Evolutionary conservation across 2,329 filamentous ascomycete species (phyloP), one percentile per base, ranked within the genome.

Genomic region (Annulohypoxylon truncatum): DNA sequence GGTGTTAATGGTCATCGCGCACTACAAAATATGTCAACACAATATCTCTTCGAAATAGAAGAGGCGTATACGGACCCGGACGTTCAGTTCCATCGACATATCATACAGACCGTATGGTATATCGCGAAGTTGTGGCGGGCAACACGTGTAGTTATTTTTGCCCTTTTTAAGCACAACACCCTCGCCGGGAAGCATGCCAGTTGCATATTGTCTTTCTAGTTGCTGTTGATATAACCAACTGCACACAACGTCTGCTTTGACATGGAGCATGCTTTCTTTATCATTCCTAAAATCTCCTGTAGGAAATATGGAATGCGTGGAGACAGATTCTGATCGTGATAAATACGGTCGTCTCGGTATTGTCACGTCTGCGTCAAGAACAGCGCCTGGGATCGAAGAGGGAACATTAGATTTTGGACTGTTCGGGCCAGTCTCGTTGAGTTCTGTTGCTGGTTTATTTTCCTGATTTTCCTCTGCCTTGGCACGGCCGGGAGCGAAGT

Each of bases 1-100:
- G 2, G 89, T 91, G 73, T 87, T 89, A 68, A 91, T 82, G 2
- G 89, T 92, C 84, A 91, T 89, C 53, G 89, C 89, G 71, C 84
- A 87, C 86, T 90, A 48, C 22, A 51, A n/a, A 24, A 24, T n/a
- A n/a, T 28, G 10, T 33, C 12, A 40, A 40, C 12, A 7, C 28
- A n/a, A 7, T n/a, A 15, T 15, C 2, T 18, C 7, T 38, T 5
- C 2, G n/a, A 7, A 15, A 18, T 38, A 8, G 35, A 31, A 63
- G 33, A 75, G 48, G 69, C 63, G n/a, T 47, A 29, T 35, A 73
- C 76, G 52, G 67, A 78, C 76, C 54, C 78, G 76, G 15, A 82
- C 79, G 46, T 82, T 82, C 66, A 81, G 76, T 67, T 78, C 74
- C 68, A 76, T 71, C 8, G 78, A 69, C 72, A 79, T 78, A 15